Base-by-base conservation (phyloP, 129 eudicot genomes). In the Artemisia annua region DNA sequence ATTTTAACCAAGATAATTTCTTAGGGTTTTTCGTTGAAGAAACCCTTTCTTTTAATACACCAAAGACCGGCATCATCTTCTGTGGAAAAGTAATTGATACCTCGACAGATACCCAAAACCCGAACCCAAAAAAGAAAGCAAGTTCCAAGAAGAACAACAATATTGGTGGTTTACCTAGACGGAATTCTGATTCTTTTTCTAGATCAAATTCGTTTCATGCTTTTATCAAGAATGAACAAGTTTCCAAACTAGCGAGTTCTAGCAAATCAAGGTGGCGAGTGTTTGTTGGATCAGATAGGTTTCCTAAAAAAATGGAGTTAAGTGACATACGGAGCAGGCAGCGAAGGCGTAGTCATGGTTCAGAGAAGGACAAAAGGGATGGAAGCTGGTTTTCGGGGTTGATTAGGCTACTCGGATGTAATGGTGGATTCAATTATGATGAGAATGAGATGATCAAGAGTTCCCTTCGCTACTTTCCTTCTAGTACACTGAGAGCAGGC, bases 311-410 rank as follows among this genome's bases (percentile, higher is more conserved):
- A 5, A 17, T 71, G 78, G 86, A 81, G 54, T n/a, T 83, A 52
- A 79, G 76, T 52, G 91, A 83, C 48, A 63, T 87, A 53, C 79
- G 74, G 69, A 80, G 59, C 46, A 72, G 91, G 83, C 88, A 74
- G 75, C 35, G 35, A 30, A 63, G 52, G 32, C 18, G 12, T 48
- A 39, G 49, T 17, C 11, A 66, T 46, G 52, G 54, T 16, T 52
- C 28, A 11, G 70, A 44, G 70, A 53, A 66, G 55, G 43, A 55
- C 65, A 70, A 70, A 55, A 58, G 28, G 3, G 75, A 18, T 19
- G 54, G 55, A 55, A 55, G 39, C 3, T 20, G 32, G 75, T 13
- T 55, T 12, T 17, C 20, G 35, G 13, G 64, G 65, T 13, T 70
- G 22, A 56, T 70, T 35, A 58, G 65, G 13, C 32, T 70, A 18